phyloP scores from a whole-genome alignment of 176 grass and related monocot genomes.

The Juncus inflexus region DNA sequence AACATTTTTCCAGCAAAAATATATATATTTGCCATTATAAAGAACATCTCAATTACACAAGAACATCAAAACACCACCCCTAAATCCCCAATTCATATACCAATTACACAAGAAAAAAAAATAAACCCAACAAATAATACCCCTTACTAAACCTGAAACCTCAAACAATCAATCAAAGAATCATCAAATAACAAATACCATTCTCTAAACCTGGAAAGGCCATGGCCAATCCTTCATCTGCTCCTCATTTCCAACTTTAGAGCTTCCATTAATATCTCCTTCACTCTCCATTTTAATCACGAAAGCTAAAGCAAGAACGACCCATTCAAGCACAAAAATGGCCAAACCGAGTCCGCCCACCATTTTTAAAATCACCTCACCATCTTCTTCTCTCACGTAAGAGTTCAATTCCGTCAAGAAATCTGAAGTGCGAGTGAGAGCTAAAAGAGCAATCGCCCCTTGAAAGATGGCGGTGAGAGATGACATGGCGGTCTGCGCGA shows the following conservation, averaged over 20 bases:
- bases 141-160: background rate
- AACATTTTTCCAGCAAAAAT: slow-evolving; percentile 18
- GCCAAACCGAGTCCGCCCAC: slow-evolving; percentile 70
- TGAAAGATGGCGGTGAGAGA: slow-evolving; percentile 96
- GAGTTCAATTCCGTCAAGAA: slow-evolving; percentile 76
- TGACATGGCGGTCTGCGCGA: slow-evolving; percentile 56
- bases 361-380: slow-evolving; percentile 93
- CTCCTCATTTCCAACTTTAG: slow-evolving; percentile 40
- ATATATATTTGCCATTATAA: slow-evolving; percentile 29
- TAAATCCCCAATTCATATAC: background rate
- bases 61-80: background rate
- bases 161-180: background rate
- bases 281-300: slow-evolving; percentile 61
- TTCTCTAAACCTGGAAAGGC: slow-evolving; percentile 53
- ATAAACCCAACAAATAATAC: slow-evolving; percentile 8
- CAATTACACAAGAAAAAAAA: slow-evolving; percentile 23
- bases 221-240: slow-evolving; percentile 58
- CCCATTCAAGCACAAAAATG: slow-evolving; percentile 86
- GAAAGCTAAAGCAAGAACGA: slow-evolving; percentile 71
- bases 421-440: slow-evolving; percentile 66
- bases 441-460: slow-evolving; percentile 63
- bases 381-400: slow-evolving; percentile 89
- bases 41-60: slow-evolving; percentile 15
- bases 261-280: slow-evolving; percentile 23
- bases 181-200: background rate